Conservation (phyloP, 495 filamentous ascomycete species). For the Daldinia decipiens region DNA sequence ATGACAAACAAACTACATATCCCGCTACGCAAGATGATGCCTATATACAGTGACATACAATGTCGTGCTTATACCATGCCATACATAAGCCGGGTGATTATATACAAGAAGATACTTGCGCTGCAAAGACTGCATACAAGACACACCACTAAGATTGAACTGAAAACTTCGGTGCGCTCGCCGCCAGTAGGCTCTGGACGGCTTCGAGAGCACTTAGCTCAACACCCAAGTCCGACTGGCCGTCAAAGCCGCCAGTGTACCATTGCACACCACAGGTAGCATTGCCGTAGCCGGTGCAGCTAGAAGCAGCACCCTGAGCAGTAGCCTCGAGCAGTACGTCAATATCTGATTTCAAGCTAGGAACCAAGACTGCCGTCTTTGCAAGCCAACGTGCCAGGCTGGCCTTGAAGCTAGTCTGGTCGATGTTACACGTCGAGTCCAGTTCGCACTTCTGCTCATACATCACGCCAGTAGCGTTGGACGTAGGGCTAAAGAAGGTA, state of each 20-base stretch:
- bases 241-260: slow-evolving; percentile 68
- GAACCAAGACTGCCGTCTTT: slow-evolving; percentile 72
- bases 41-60: neutral
- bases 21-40: neutral
- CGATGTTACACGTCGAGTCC: slow-evolving; percentile 69
- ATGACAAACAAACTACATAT: no score
- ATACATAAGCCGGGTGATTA: neutral
- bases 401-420: slow-evolving; percentile 80
- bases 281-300: slow-evolving; percentile 68
- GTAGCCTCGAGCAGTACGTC: slow-evolving; percentile 63
- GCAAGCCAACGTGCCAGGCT: slow-evolving; percentile 80
- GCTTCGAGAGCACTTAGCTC: slow-evolving; percentile 69
- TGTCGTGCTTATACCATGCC: neutral
- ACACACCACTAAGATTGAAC: slow-evolving; percentile 6
- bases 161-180: slow-evolving; percentile 40
- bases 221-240: slow-evolving; percentile 65
- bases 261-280: slow-evolving; percentile 76
- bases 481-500: slow-evolving; percentile 65
- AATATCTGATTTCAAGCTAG: slow-evolving; percentile 65
- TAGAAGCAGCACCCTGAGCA: slow-evolving; percentile 68
- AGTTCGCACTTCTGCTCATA: slow-evolving; percentile 78
- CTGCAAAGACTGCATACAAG: neutral
- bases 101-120: neutral
- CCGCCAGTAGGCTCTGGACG: slow-evolving; percentile 61
- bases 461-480: slow-evolving; percentile 65